Evolutionary conservation across 495 filamentous ascomycete species (phyloP).

Genomic region (Darksidea phi): DNA sequence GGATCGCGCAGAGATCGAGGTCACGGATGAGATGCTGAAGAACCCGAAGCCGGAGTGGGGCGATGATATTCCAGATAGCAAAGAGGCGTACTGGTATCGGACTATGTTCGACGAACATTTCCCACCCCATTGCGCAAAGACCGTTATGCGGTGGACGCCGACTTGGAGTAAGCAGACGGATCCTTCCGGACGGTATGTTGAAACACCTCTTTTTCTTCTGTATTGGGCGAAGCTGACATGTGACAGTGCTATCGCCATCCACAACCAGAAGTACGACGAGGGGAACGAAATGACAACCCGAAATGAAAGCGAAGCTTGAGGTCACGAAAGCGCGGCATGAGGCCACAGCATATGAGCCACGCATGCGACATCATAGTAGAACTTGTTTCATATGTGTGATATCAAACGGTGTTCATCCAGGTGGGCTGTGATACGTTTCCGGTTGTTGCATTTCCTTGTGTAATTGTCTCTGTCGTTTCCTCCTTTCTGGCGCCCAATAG

Average conservation of each 20-base stretch:
- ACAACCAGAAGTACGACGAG: conserved; percentile 35
- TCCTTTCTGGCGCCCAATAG: neutral
- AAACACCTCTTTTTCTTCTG: neutral
- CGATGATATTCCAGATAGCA: conserved; percentile 83
- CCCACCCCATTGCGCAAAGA: conserved; percentile 83
- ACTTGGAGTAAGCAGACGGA: conserved; percentile 96
- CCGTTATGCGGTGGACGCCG: conserved; percentile 96
- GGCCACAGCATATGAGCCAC: too few relatives aligned
- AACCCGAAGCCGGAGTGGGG: conserved; percentile 97
- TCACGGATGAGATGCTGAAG: conserved; percentile 95
- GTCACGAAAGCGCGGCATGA: too few relatives aligned
- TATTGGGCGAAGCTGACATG: conserved; percentile 1
- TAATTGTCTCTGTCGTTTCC: neutral
- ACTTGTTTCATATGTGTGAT: neutral
- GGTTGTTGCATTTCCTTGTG: too few relatives aligned
- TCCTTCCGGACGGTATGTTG: conserved; percentile 81
- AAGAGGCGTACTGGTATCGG: conserved; percentile 97
- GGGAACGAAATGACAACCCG: conserved; percentile 6
- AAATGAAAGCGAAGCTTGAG: neutral
- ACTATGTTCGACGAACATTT: conserved; percentile 98
- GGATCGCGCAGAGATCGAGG: conserved; percentile 81
- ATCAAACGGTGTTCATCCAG: too few relatives aligned
- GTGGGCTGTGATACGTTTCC: too few relatives aligned
- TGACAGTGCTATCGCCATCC: conserved; percentile 36
- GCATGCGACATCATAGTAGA: neutral